These are phyloP conservation scores for Atalantia buxifolia DNA, from an alignment of 345 rosid species.

Conservation along the genomic window DNA sequence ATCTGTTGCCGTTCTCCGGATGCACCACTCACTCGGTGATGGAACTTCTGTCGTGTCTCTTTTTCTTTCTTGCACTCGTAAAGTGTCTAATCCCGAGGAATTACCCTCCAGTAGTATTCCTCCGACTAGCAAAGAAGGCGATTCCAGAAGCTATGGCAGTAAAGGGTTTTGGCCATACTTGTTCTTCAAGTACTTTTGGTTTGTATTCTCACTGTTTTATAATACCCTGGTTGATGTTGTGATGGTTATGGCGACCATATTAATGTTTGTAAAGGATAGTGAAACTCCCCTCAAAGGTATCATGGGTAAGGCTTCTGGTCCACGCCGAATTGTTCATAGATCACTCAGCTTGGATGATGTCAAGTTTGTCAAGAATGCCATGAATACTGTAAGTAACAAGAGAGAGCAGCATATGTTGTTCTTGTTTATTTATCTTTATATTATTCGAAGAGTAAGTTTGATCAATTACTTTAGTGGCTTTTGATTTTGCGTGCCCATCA, in stretches of 20 bases:
- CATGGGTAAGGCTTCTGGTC: background rate
- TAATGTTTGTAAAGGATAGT: conserved; percentile 22
- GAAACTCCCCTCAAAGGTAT: conserved; percentile 32
- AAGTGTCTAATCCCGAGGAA: conserved; percentile 17
- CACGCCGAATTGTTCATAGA: conserved; percentile 27
- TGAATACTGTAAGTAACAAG: conserved; percentile 16
- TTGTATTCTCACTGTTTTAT: background rate
- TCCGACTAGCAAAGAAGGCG: background rate
- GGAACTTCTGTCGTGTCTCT: conserved; percentile 37
- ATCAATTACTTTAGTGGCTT: no score
- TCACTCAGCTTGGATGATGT: conserved; percentile 30
- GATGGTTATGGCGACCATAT: conserved; percentile 19
- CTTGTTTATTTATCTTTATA: no score
- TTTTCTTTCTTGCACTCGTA: conserved; percentile 25
- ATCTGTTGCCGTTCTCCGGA: conserved; percentile 15
- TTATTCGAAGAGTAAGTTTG: no score
- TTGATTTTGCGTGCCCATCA: no score
- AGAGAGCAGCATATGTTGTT: no score
- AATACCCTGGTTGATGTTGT: conserved; percentile 24
- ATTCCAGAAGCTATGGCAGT: background rate
- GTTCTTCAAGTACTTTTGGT: background rate
- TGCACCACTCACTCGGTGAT: conserved; percentile 44
- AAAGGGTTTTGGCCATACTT: background rate
- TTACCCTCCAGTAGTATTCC: conserved; percentile 10
- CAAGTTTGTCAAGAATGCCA: conserved; percentile 26